A percentile compares a stretch with the other conserved stretches of the same genome.
These are phyloP conservation scores for Aspergillus hortae DNA, from an alignment of 2,329 filamentous ascomycete genomes.

Conservation along the genomic window DNA sequence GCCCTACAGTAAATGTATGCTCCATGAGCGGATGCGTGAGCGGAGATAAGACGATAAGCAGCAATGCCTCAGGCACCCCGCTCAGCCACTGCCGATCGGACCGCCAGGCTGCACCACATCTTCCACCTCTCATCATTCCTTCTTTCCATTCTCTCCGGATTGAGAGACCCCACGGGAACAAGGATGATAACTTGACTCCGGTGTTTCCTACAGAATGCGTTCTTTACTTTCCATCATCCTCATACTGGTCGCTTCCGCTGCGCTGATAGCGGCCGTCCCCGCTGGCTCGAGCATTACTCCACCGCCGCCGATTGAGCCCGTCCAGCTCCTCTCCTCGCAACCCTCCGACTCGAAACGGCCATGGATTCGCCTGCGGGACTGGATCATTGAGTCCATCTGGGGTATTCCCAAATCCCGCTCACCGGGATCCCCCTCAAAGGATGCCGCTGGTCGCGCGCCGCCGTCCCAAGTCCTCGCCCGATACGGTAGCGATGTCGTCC, in stretches of 20 bases:
- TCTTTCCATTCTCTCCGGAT: background rate
- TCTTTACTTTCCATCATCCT: constrained; percentile 13
- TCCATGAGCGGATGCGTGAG: too few species aligned
- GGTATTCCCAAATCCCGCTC: constrained; percentile 27
- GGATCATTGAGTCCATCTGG: constrained; percentile 44
- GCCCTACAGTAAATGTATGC: too few species aligned
- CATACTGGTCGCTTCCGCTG: constrained; percentile 15
- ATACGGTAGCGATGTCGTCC: constrained; percentile 79
- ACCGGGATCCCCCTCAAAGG: constrained; percentile 16
- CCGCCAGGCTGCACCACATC: background rate
- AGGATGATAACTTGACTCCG: background rate
- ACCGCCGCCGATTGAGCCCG: constrained; percentile 29
- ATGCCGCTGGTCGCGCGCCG: constrained; percentile 17
- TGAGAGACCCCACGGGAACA: background rate
- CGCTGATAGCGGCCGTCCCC: constrained; percentile 28
- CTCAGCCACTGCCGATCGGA: too few species aligned
- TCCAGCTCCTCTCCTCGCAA: constrained; percentile 24
- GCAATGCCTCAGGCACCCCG: too few species aligned
- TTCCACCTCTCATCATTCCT: constrained; percentile 1
- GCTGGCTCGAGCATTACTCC: constrained; percentile 35
- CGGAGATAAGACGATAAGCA: too few species aligned
- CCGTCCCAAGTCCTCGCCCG: constrained; percentile 43
- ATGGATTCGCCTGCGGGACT: constrained; percentile 40
- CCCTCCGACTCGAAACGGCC: constrained; percentile 28
- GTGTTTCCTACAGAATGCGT: constrained; percentile 10